Evolutionary conservation across 306 rosid genomes (phyloP).

Genomic region (Neltuma alba): DNA sequence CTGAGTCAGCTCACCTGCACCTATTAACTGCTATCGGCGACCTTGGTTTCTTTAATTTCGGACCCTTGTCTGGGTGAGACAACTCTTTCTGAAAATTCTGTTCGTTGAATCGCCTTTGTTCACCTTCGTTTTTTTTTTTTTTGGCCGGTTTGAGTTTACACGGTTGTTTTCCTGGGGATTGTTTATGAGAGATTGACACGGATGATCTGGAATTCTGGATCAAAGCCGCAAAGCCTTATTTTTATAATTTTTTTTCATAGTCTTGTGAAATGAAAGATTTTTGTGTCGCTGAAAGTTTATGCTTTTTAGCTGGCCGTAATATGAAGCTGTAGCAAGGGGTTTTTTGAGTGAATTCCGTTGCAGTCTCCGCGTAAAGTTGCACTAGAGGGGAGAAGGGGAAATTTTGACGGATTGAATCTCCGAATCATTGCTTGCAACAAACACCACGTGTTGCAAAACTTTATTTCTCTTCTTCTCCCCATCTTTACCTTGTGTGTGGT

Average conservation of each 20-base stretch:
- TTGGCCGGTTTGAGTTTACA: not conserved
- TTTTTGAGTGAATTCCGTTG: not conserved
- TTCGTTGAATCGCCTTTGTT: not conserved
- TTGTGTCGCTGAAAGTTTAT: not conserved
- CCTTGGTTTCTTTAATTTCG: slow-evolving; percentile 27
- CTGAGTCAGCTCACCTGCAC: not conserved
- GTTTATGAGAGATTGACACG: not conserved
- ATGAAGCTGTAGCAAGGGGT: slow-evolving; percentile 14
- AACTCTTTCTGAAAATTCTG: not conserved
- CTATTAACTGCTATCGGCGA: slow-evolving; percentile 7
- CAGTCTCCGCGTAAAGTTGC: not conserved
- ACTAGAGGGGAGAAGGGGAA: not conserved
- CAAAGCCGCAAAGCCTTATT: slow-evolving; percentile 15
- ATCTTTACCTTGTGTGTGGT: slow-evolving; percentile 1
- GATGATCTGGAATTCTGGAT: slow-evolving; percentile 40
- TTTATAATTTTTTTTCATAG: not conserved
- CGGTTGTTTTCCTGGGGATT: not conserved
- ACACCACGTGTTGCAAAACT: not conserved
- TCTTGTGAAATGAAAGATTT: too few relatives aligned
- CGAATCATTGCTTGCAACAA: not conserved
- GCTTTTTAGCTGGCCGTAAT: slow-evolving; percentile 1
- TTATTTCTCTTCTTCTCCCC: not conserved
- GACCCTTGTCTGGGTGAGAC: slow-evolving; percentile 32
- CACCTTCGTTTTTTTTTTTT: not conserved
- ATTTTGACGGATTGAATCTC: not conserved